These are phyloP conservation scores for Fusarium lateritium DNA, from an alignment of 2,329 filamentous ascomycete genomes.

Conservation along the genomic window DNA sequence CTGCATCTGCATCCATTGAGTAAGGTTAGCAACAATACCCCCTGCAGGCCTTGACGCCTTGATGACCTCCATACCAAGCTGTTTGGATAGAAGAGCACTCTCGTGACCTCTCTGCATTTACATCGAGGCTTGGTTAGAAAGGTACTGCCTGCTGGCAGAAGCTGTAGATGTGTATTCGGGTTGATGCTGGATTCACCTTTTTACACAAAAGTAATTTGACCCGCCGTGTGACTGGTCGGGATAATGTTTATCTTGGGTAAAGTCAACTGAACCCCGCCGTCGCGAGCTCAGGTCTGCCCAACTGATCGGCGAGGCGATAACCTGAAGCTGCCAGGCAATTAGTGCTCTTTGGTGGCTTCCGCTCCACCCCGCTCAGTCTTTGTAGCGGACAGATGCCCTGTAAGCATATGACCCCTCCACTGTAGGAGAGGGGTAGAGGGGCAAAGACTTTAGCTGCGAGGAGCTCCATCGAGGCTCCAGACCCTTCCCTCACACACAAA, in stretches of 20 bases:
- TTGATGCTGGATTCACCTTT: conserved; percentile 22
- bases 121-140: background rate
- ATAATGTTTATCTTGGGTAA: conserved; percentile 11
- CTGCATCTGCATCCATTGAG: conserved; percentile 23
- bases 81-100: background rate
- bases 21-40: conserved; percentile 15
- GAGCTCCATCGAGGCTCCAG: conserved; percentile 28
- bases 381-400: conserved; percentile 35
- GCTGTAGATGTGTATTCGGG: background rate
- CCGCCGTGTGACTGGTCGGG: conserved; percentile 27
- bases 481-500: conserved; percentile 23
- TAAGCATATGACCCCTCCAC: conserved; percentile 36
- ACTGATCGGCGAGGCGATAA: conserved; percentile 28
- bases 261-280: conserved; percentile 7
- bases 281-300: conserved; percentile 12
- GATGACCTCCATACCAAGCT: conserved; percentile 9
- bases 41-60: conserved; percentile 29
- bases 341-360: conserved; percentile 25
- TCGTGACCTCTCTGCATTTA: conserved; percentile 8
- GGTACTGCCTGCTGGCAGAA: background rate
- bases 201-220: conserved; percentile 6
- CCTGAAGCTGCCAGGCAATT: conserved; percentile 26
- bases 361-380: conserved; percentile 38
- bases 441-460: conserved; percentile 16
- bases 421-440: conserved; percentile 35